These are phyloP conservation scores for Colletotrichum sp. DNA, from an alignment of 2,329 filamentous ascomycete genomes.

Conservation along the genomic window DNA sequence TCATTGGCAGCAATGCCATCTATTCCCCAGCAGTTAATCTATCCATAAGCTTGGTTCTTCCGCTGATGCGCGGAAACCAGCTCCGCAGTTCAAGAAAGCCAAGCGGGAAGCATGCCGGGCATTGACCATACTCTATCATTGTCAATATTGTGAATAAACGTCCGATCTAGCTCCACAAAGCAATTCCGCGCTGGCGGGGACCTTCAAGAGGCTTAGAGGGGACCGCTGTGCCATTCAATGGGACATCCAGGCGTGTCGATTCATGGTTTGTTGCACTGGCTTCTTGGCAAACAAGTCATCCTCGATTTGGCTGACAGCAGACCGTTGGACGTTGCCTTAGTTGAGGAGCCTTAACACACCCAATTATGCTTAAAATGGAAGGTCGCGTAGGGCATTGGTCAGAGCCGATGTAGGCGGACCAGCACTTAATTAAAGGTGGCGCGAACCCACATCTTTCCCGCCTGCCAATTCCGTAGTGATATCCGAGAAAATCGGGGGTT, in stretches of 20 bases:
- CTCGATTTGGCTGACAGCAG: not conserved
- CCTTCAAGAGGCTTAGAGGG: not conserved
- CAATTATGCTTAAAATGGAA: constrained; percentile 21
- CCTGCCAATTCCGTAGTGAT: constrained; percentile 11
- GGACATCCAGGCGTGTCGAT: not conserved
- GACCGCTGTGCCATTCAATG: not conserved
- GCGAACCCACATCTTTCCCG: not conserved
- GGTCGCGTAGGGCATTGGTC: constrained; percentile 7
- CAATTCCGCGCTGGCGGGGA: not conserved
- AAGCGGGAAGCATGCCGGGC: not conserved
- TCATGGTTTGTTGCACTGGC: not conserved
- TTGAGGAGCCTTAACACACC: not conserved
- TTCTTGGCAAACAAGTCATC: not conserved
- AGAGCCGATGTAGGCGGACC: not conserved
- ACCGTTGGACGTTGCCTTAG: not conserved
- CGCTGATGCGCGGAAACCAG: not conserved
- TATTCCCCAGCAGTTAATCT: not conserved
- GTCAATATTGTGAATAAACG: not conserved
- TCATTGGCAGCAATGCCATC: not conserved
- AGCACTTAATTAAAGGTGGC: not conserved
- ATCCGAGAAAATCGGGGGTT: not conserved
- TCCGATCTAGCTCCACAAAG: not conserved
- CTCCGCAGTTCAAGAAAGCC: not conserved
- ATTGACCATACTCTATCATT: not conserved
- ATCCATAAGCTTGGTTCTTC: not conserved